Conservation (phyloP, 1,284 basidiomycete genomes). For the Cerrena zonata region DNA sequence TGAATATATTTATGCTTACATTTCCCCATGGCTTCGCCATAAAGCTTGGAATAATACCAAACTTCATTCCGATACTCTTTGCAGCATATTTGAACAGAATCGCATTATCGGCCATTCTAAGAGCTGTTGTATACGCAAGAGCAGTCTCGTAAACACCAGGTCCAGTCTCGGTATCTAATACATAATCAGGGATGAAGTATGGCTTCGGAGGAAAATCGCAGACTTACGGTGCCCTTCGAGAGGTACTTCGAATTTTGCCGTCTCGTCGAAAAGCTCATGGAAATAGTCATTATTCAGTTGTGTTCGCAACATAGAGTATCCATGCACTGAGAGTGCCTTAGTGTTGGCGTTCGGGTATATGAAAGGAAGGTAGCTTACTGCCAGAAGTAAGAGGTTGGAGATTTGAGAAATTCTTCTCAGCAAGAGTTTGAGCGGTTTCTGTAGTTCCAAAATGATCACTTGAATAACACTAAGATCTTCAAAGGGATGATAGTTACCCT, state of each 20-base stretch:
- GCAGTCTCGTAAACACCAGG: conserved; percentile 93
- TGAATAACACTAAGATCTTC: neutral
- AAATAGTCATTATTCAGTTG: conserved; percentile 89
- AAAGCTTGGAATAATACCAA: conserved; percentile 87
- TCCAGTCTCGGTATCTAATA: conserved; percentile 88
- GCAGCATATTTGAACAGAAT: conserved; percentile 88
- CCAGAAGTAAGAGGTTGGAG: conserved; percentile 83
- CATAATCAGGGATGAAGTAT: neutral
- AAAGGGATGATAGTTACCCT: conserved; percentile 42
- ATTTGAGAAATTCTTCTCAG: conserved; percentile 73
- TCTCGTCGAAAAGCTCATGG: conserved; percentile 79
- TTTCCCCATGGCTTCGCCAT: conserved; percentile 97
- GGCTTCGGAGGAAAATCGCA: neutral
- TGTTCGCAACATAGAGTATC: conserved; percentile 84
- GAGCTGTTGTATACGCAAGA: conserved; percentile 79
- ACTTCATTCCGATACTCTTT: conserved; percentile 87
- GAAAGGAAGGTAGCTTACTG: conserved; percentile 50
- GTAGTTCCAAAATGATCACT: neutral
- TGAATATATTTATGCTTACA: conserved; percentile 42
- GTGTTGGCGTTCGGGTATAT: neutral
- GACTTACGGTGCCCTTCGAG: conserved; percentile 88
- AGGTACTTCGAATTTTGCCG: conserved; percentile 68
- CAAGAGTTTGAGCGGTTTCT: conserved; percentile 76
- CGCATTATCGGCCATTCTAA: conserved; percentile 91
- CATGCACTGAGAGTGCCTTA: conserved; percentile 63